Conservation (phyloP, 306 rosid genomes). For the Canavalia ensiformis region DNA sequence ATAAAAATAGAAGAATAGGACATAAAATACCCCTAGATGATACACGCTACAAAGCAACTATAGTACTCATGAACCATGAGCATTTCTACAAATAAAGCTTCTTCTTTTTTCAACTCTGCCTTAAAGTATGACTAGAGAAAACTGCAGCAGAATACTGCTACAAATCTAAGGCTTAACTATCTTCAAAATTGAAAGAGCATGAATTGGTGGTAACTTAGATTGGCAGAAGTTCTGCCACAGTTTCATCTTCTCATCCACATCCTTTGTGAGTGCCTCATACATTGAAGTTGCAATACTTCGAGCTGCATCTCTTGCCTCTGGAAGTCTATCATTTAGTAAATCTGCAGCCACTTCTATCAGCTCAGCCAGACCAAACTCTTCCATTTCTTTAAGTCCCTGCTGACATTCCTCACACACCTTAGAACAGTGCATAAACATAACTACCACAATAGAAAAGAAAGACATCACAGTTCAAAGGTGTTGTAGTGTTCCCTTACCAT, state of each 20-base stretch:
- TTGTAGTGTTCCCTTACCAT: constrained; percentile 73
- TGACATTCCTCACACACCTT: neutral
- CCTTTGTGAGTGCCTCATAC: constrained; percentile 60
- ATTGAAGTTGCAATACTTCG: constrained; percentile 68
- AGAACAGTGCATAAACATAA: neutral
- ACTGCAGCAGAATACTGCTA: neutral
- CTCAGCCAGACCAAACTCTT: constrained; percentile 69
- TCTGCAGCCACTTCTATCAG: constrained; percentile 79
- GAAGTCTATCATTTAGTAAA: constrained; percentile 85
- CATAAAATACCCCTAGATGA: too few species aligned
- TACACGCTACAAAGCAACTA: neutral
- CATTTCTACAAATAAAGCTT: constrained; percentile 39
- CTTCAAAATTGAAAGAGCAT: constrained; percentile 74
- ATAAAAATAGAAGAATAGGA: too few species aligned
- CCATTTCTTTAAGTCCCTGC: constrained; percentile 80
- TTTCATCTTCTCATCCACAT: constrained; percentile 73
- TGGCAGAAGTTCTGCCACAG: constrained; percentile 90
- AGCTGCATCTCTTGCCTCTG: constrained; percentile 96
- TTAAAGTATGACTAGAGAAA: constrained; percentile 29
- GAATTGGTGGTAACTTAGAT: constrained; percentile 70
- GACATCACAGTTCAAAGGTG: neutral
- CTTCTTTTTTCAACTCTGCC: neutral
- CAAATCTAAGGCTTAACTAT: constrained; percentile 58
- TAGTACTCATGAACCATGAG: constrained; percentile 50
- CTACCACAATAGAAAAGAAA: neutral